Percentiles rank a stretch among this genome's conserved stretches.
Conservation (phyloP, 2,329 filamentous ascomycete genomes). For the Bipolaris gigantea region DNA sequence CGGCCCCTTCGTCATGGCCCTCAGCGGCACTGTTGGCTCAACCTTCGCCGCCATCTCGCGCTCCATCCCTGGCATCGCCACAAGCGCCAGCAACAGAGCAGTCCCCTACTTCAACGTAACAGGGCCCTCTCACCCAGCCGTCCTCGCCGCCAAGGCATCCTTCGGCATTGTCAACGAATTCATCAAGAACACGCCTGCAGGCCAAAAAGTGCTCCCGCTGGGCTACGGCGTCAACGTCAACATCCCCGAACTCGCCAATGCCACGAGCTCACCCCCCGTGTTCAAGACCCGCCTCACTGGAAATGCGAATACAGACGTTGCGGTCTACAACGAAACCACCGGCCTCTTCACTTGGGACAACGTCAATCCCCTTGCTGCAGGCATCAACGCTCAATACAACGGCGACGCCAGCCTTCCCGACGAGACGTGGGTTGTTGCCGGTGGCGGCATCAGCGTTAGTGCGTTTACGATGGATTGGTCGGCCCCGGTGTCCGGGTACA, state of each 20-base stretch:
- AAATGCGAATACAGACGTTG: constrained; percentile 52
- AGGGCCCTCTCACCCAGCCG: constrained; percentile 50
- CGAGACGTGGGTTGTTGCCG: constrained; percentile 53
- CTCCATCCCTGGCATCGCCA: constrained; percentile 55
- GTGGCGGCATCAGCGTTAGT: constrained; percentile 49
- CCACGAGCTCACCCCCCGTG: constrained; percentile 47
- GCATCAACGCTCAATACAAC: constrained; percentile 55
- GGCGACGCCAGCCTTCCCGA: constrained; percentile 56
- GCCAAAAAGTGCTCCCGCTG: constrained; percentile 47
- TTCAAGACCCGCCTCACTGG: constrained; percentile 55
- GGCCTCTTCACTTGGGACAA: constrained; percentile 55
- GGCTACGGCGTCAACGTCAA: constrained; percentile 59
- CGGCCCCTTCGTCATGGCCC: constrained; percentile 52
- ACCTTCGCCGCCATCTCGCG: constrained; percentile 56
- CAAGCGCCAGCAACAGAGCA: constrained; percentile 49
- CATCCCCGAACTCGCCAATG: constrained; percentile 50
- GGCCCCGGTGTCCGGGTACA: constrained; percentile 46
- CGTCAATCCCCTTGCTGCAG: constrained; percentile 52
- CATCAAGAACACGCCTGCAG: constrained; percentile 42
- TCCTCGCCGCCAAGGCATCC: constrained; percentile 49
- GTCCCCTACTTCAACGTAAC: constrained; percentile 51
- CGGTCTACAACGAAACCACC: constrained; percentile 49
- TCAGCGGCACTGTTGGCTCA: constrained; percentile 46
- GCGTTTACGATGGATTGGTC: constrained; percentile 57
- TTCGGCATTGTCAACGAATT: constrained; percentile 52